Conservation (phyloP, 768 basidiomycete species). For the Kwoniella botswanensis region DNA sequence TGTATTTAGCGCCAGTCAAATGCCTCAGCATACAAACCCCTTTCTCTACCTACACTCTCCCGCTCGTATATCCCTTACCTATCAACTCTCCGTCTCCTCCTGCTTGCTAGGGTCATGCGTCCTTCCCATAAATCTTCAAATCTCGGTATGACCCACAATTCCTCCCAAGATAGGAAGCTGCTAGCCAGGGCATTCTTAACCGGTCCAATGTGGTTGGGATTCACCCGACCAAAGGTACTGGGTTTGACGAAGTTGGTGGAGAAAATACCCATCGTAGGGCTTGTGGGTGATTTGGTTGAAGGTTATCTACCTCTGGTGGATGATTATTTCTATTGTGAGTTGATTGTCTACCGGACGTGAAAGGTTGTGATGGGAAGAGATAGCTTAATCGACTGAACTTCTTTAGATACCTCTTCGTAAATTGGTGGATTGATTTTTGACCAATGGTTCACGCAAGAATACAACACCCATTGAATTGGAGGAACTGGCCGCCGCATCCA, state of each 20-base stretch:
- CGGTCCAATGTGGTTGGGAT: slow-evolving; percentile 74
- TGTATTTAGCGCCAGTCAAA: slow-evolving; percentile 10
- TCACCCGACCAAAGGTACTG: slow-evolving; percentile 51
- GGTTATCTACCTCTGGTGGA: slow-evolving; percentile 56
- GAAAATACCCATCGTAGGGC: slow-evolving; percentile 44
- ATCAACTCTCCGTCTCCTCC: slow-evolving; percentile 69
- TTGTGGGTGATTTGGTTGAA: slow-evolving; percentile 50
- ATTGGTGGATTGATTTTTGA: too few relatives aligned
- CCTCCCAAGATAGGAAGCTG: slow-evolving; percentile 78
- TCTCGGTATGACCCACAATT: slow-evolving; percentile 69
- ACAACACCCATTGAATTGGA: too few relatives aligned
- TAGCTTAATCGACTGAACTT: too few relatives aligned
- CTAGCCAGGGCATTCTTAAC: slow-evolving; percentile 78
- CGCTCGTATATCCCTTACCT: slow-evolving; percentile 67
- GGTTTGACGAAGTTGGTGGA: slow-evolving; percentile 38
- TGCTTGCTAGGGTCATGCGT: slow-evolving; percentile 76
- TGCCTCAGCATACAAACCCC: slow-evolving; percentile 60
- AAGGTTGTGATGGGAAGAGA: not conserved
- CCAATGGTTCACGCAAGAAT: too few relatives aligned
- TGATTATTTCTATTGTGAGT: slow-evolving; percentile 57
- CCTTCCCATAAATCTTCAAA: slow-evolving; percentile 67
- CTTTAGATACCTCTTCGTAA: slow-evolving; percentile 22
- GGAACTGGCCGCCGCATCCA: too few relatives aligned
- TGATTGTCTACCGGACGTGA: not conserved
- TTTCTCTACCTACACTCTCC: slow-evolving; percentile 59